Evolutionary conservation across 2,329 filamentous ascomycete genomes (phyloP).

Genomic region (Pseudopithomyces chartarum): DNA sequence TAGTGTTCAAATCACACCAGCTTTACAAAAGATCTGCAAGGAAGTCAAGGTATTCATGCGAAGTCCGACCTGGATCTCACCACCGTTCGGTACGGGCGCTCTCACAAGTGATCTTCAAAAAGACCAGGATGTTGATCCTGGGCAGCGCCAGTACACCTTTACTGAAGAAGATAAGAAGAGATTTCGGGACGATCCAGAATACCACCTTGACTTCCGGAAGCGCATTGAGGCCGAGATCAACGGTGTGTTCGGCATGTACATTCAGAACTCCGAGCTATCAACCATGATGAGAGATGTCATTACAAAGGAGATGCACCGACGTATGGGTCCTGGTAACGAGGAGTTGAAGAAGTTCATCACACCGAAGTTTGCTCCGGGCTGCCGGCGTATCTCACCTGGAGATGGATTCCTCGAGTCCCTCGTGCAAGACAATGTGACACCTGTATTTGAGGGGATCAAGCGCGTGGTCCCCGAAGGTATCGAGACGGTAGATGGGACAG

Average conservation of each 20-base stretch:
- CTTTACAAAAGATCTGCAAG: conserved; percentile 45
- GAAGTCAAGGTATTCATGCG: conserved; percentile 44
- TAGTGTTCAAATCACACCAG: conserved; percentile 44
- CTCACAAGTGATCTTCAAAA: conserved; percentile 40
- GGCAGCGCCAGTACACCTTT: conserved; percentile 50
- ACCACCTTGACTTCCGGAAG: conserved; percentile 56
- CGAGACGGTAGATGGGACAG: conserved; percentile 31
- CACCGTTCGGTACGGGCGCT: conserved; percentile 44
- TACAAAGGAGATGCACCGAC: conserved; percentile 49
- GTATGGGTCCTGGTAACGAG: conserved; percentile 47
- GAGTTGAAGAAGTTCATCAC: conserved; percentile 53
- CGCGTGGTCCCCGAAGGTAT: conserved; percentile 45
- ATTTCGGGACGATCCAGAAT: conserved; percentile 63
- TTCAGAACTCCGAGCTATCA: conserved; percentile 53
- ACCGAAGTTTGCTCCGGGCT: conserved; percentile 54
- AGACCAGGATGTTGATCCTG: conserved; percentile 45
- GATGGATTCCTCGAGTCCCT: conserved; percentile 41
- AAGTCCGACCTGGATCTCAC: conserved; percentile 48
- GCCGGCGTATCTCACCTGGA: conserved; percentile 38
- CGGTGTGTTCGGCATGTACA: conserved; percentile 58
- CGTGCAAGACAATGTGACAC: conserved; percentile 34
- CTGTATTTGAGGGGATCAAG: conserved; percentile 34
- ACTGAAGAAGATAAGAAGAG: conserved; percentile 60
- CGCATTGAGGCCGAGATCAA: conserved; percentile 57
- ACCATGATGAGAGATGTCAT: conserved; percentile 48